Percentiles rank a stretch among this genome's conserved stretches.
These are phyloP conservation scores for Cordyceps cicadae DNA, from an alignment of 2,329 filamentous ascomycete species.

Conservation along the genomic window DNA sequence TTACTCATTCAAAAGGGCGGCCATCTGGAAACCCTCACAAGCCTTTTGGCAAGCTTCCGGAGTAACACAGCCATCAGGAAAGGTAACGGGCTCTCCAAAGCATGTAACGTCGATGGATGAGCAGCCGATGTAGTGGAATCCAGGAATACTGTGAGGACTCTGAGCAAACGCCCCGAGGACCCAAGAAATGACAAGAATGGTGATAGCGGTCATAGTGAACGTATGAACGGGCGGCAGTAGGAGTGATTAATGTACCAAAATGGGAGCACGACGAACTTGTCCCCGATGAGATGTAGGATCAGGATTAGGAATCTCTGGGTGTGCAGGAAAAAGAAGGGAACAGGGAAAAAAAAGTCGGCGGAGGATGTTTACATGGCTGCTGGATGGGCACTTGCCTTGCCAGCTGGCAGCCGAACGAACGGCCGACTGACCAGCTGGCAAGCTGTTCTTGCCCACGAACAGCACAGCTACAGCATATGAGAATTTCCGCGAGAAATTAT, in stretches of 20 bases:
- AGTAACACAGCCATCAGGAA: slow-evolving; percentile 18
- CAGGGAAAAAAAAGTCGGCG: background rate
- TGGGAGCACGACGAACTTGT: slow-evolving; percentile 7
- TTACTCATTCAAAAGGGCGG: slow-evolving; percentile 26
- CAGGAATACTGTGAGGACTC: slow-evolving; percentile 14
- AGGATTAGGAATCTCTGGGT: slow-evolving; percentile 7
- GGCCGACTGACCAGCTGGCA: slow-evolving; percentile 4
- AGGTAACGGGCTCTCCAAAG: slow-evolving; percentile 18
- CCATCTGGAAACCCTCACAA: slow-evolving; percentile 21
- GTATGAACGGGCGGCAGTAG: slow-evolving; percentile 5
- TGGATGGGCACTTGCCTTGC: slow-evolving; percentile 1
- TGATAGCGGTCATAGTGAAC: slow-evolving; percentile 11
- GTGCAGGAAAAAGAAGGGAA: slow-evolving; percentile 8
- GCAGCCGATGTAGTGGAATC: slow-evolving; percentile 22
- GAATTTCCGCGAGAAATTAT: no score
- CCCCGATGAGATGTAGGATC: slow-evolving; percentile 10
- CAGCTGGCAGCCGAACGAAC: slow-evolving; percentile 9
- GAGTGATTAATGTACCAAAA: slow-evolving; percentile 11
- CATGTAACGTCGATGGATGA: slow-evolving; percentile 20
- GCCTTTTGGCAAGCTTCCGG: slow-evolving; percentile 23
- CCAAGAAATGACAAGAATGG: slow-evolving; percentile 11
- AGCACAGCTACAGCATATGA: background rate
- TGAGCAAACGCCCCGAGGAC: slow-evolving; percentile 12
- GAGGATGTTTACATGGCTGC: background rate
- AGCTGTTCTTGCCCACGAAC: slow-evolving; percentile 4